Evolutionary conservation across 2,329 filamentous ascomycete genomes (phyloP), one percentile per base, ranked within the genome.

Genomic region (Incumbomyces lentus): DNA sequence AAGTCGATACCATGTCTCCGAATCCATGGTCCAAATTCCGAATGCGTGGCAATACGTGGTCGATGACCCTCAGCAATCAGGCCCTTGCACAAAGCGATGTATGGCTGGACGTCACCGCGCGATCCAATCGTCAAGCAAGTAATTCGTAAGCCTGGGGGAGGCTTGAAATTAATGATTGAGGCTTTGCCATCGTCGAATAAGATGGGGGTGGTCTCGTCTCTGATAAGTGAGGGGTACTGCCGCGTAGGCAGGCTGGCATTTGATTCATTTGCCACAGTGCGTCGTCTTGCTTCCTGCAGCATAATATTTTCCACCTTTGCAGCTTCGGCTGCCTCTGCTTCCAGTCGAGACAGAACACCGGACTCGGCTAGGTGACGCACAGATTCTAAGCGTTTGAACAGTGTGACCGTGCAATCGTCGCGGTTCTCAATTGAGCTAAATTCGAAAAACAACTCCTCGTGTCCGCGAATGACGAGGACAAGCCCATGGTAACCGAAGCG

Each of bases 41-140:
- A 74, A 62, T 98, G 92, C 0, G 92, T 96, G 10, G 90, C 92
- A 57, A 98, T 98, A 52, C 79, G 82, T 13, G 84, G 77, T 51
- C 76, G 79, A 64, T 98, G 92, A 0, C 92, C 92, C 56, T 98
- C 89, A 0, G 82, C 84, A 35, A 93, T 65, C 1, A 98, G 70
- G 0, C 86, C 87, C 61, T 95, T 95, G 68, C 92, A 95, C 1
- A 98, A 72, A 0, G 92, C 88, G 62, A 98, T 96, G 62, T 96
- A 98, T 1, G 92, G 92, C 62, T 98, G 92, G 3, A 98, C 90
- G 61, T 98, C 92, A 18, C 92, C 92, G 49, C 92, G 78, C 11
- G 90, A 95, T 13, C 92, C 92, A 52, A 98, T 98, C 0, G 92
- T 98, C 32, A 98, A 70, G 61, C 92, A 98, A 1, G 90, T 95